Percentiles rank a stretch among this genome's conserved stretches.
Evolutionary conservation across 495 filamentous ascomycete species (phyloP).

Genomic region (Bombardia bombarda): DNA sequence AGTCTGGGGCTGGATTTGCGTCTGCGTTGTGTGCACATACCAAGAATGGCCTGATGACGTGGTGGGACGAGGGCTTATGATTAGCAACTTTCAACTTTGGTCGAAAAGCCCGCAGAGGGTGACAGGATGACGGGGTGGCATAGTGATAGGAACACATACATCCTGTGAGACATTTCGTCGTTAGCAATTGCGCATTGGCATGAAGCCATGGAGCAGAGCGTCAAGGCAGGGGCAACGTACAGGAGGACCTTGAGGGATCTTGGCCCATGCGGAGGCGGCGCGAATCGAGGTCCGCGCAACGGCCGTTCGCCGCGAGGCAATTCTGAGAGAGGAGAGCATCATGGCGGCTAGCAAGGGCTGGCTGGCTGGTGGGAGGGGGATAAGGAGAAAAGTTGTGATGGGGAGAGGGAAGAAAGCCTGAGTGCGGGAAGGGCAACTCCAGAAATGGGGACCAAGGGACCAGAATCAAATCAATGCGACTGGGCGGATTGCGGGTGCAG

Average conservation of each 20-base stretch:
- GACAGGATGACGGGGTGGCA: background rate
- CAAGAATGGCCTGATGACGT: constrained; percentile 61
- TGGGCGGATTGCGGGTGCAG: too few species aligned
- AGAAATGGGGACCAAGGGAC: too few species aligned
- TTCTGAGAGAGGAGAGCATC: constrained; percentile 28
- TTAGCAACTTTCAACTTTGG: constrained; percentile 10
- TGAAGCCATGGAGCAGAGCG: background rate
- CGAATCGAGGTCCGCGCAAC: constrained; percentile 37
- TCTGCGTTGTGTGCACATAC: constrained; percentile 39
- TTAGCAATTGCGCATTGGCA: constrained; percentile 20
- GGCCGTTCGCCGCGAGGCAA: constrained; percentile 27
- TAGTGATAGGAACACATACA: constrained; percentile 42
- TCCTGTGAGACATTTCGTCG: constrained; percentile 32
- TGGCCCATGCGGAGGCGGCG: constrained; percentile 76
- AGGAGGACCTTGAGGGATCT: constrained; percentile 86
- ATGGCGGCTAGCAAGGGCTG: background rate
- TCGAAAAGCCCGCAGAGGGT: background rate
- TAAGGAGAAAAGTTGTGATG: background rate
- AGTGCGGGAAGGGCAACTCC: too few species aligned
- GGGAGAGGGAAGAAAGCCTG: background rate
- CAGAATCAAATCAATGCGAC: too few species aligned
- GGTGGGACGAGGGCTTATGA: constrained; percentile 2
- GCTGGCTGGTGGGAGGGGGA: background rate
- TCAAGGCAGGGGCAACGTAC: constrained; percentile 47
- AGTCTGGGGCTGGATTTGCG: background rate